phyloP scores from a whole-genome alignment of 192 early-diverging fungal genomes.

The Podochytrium sp. region DNA sequence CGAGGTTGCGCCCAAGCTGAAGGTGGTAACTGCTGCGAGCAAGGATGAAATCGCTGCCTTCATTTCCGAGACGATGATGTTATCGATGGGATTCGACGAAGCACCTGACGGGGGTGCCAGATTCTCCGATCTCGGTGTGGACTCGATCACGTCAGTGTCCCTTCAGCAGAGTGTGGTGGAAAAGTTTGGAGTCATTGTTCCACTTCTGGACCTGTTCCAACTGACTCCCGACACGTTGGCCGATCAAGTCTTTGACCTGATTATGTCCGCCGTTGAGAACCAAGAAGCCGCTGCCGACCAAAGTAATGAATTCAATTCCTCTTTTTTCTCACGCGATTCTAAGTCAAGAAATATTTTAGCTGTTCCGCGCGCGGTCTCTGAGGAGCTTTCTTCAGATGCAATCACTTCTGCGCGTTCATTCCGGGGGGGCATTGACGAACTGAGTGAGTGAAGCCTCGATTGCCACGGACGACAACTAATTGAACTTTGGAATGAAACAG shows the following conservation, averaged over 20 bases:
- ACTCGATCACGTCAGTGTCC: neutral
- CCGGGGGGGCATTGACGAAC: too few species aligned
- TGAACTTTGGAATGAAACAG: too few species aligned
- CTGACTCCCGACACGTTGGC: neutral
- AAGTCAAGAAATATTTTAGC: too few species aligned
- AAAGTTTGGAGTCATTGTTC: neutral
- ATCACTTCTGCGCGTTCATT: too few species aligned
- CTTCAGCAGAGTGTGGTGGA: neutral
- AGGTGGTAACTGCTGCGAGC: neutral
- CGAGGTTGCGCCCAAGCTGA: neutral
- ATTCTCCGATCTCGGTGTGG: slow-evolving; percentile 2
- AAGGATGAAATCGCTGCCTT: neutral
- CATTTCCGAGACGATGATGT: neutral
- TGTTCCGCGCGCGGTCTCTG: too few species aligned
- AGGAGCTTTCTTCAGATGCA: too few species aligned
- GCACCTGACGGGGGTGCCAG: neutral
- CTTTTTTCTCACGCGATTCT: too few species aligned
- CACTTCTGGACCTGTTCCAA: neutral
- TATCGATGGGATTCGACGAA: neutral
- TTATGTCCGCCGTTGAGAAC: neutral
- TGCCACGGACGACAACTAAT: too few species aligned
- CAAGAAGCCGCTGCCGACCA: too few species aligned
- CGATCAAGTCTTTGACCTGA: neutral
- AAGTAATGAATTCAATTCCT: too few species aligned
- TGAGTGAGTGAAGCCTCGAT: too few species aligned